Evolutionary conservation across 2,329 filamentous ascomycete species (phyloP), one percentile per base, ranked within the genome.

Genomic region (Trichocomaceae sp.): DNA sequence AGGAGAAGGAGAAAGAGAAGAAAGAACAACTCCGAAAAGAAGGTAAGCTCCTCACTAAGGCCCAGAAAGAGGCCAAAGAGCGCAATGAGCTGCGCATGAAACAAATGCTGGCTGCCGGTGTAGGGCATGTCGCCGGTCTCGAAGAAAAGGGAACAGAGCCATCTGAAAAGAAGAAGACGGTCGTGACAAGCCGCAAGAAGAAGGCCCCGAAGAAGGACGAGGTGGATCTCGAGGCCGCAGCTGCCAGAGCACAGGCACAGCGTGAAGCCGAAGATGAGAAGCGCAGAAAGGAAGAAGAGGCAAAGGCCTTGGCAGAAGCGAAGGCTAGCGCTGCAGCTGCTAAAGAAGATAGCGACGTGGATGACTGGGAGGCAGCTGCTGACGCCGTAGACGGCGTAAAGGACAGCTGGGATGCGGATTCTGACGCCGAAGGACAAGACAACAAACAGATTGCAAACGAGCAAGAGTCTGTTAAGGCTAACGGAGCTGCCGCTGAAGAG

Each of bases 321-420:
- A 86, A 90, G 66, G 81, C 82, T 60, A 79, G 78, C 6, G 77
- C 81, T 29, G 84, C 83, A 54, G 83, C 83, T 63, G 83, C 82
- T 6, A 68, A 64, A 17, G 86, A 79, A 37, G 66, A 57, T 8
- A 50, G 66, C 50, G 68, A 79, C 35, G 22, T 51, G 35, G 90
- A 96, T 71, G 96, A 91, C 91, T 90, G 96, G 71, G 83, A 85
- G 29, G 85, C 88, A 49, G 85, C 88, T 50, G 87, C 85, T 23
- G 87, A 88, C 47, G 83, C 82, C 10, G 83, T 86, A 13, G 85
- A 86, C 15, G 85, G 87, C 57, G 80, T 95, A 65, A 96, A 96
- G 74, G 92, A 96, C 61, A 92, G 86, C 76, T 97, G 92, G 92
- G 92, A 97, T 69, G 90, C 88, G 33, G 62, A 69, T 19, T 68